Conservation (phyloP, 805 yeast genomes). For the Martiniozyma abietophila region DNA sequence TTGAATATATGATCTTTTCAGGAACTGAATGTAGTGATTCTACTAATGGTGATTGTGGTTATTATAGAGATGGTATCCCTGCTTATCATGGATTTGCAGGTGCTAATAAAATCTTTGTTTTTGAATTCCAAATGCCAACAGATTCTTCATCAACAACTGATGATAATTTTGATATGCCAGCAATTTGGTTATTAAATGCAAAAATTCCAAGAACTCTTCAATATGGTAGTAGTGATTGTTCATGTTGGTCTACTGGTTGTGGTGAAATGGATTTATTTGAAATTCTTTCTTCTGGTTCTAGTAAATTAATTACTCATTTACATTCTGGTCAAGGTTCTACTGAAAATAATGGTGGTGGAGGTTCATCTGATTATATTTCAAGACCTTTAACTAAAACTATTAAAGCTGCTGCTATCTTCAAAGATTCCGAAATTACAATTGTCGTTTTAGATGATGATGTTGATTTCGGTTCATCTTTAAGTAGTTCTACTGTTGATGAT, state of each 20-base stretch:
- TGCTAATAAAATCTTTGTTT: conserved; percentile 70
- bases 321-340: conserved; percentile 74
- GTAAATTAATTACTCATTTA: conserved; percentile 67
- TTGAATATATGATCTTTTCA: conserved; percentile 78
- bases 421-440: conserved; percentile 46
- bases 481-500: conserved; percentile 42
- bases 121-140: conserved; percentile 91
- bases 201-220: conserved; percentile 87
- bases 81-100: conserved; percentile 96
- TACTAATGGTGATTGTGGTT: conserved; percentile 61
- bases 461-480: conserved; percentile 45
- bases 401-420: conserved; percentile 87
- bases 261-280: conserved; percentile 97
- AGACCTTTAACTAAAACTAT: conserved; percentile 75
- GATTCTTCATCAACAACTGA: conserved; percentile 34
- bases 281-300: conserved; percentile 67
- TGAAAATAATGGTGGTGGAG: conserved; percentile 59
- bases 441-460: conserved; percentile 46
- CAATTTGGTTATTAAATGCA: conserved; percentile 68
- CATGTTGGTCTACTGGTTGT: conserved; percentile 96
- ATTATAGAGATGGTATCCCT: conserved; percentile 75
- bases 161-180: conserved; percentile 74
- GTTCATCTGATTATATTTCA: conserved; percentile 77
- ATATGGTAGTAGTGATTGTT: conserved; percentile 77
- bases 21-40: conserved; percentile 47